Evolutionary conservation across 1,139 yeast species (phyloP).

Genomic region (Kurtzmaniella quercitrusa): DNA sequence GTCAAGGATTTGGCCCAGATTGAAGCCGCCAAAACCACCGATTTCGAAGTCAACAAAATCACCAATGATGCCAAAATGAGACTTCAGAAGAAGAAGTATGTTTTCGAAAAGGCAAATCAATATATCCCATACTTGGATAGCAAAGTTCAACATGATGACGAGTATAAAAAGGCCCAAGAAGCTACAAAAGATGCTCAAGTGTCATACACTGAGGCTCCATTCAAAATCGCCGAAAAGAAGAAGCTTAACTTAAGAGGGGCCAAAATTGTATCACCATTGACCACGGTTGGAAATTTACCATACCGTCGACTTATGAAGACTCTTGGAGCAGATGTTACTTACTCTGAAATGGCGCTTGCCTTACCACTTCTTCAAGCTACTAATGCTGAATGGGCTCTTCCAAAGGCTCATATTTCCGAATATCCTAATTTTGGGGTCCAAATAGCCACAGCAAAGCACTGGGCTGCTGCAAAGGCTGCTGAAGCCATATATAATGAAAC

Average conservation of each 20-base stretch:
- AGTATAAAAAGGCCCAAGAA: conserved; percentile 19
- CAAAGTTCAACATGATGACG: conserved; percentile 34
- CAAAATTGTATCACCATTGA: conserved; percentile 89
- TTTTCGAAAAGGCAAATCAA: conserved; percentile 51
- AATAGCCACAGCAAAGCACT: conserved; percentile 84
- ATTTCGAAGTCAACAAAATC: conserved; percentile 67
- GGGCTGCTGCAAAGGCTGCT: conserved; percentile 92
- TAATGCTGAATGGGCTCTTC: conserved; percentile 95
- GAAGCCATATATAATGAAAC: conserved; percentile 64
- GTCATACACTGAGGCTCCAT: conserved; percentile 70
- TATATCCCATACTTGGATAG: conserved; percentile 55
- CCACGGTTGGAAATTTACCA: conserved; percentile 96
- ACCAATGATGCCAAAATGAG: conserved; percentile 45
- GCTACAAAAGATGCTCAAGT: conserved; percentile 27
- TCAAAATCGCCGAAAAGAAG: conserved; percentile 78
- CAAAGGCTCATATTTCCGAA: conserved; percentile 82
- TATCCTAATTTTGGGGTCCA: conserved; percentile 91
- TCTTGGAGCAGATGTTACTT: conserved; percentile 89
- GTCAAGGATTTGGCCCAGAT: conserved; percentile 38
- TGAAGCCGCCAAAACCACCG: conserved; percentile 25
- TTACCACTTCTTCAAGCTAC: conserved; percentile 85
- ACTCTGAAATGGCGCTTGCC: conserved; percentile 91
- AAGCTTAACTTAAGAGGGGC: conserved; percentile 62
- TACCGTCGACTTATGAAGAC: conserved; percentile 89
- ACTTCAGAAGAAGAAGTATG: conserved; percentile 62